These are phyloP conservation scores for Myrmaecium sp. DNA, from an alignment of 2,329 filamentous ascomycete species.

Conservation along the genomic window DNA sequence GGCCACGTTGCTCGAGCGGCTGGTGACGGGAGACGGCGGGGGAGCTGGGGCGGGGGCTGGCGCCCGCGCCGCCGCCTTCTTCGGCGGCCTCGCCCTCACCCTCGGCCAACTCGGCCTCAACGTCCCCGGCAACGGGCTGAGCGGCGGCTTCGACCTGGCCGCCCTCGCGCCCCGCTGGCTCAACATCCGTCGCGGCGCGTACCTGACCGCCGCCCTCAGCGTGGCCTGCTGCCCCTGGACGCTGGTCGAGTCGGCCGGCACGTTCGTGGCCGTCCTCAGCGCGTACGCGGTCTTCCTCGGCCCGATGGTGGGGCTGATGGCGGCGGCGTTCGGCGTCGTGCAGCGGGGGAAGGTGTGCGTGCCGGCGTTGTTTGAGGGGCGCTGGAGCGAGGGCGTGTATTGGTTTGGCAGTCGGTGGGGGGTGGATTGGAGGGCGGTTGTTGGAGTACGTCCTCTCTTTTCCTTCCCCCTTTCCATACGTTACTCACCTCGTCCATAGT, in stretches of 20 bases:
- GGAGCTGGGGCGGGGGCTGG: no score
- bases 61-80: constrained; percentile 29
- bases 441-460: no score
- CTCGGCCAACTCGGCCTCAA: constrained; percentile 29
- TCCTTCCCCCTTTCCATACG: no score
- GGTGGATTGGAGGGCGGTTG: no score
- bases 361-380: no score
- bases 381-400: no score
- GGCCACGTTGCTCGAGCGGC: constrained; percentile 12
- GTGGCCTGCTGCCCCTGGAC: constrained; percentile 11
- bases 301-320: no score
- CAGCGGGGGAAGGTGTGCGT: no score
- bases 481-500: no score
- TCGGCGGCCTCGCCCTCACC: constrained; percentile 28
- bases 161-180: constrained; percentile 19
- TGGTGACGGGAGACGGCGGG: constrained; percentile 10
- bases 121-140: constrained; percentile 31
- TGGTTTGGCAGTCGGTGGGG: no score
- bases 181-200: constrained; percentile 9
- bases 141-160: constrained; percentile 38
- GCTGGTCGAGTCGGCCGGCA: constrained; percentile 4
- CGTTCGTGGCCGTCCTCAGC: constrained; percentile 9
- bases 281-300: constrained; percentile 12
- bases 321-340: no score
- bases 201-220: constrained; percentile 10